Base-by-base conservation (phyloP, 1,139 yeast genomes). In the Yamadazyma spencermartinsiae region DNA sequence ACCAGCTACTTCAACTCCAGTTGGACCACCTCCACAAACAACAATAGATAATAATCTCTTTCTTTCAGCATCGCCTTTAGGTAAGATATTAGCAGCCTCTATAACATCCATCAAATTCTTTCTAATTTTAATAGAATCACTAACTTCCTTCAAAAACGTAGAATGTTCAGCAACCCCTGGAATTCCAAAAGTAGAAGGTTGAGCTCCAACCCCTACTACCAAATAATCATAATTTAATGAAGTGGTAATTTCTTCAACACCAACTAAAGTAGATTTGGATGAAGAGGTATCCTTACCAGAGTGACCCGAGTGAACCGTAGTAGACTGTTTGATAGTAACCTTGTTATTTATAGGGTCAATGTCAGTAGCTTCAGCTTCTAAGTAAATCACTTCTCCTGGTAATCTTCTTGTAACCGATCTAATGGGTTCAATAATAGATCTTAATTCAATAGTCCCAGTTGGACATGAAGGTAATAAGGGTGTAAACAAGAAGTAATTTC, bases 1-100 rank as follows among this genome's bases (percentile, higher is more conserved):
- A 56, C 95, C 97, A 49, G 96, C 96, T 56, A 86, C 86, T 64
- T 89, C 97, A 46, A 89, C 96, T 67, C 97, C 97, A 38, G 96
- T 89, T 58, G 97, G 96, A 46, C 96, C 96, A 61, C 96, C 96
- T 53, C 96, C 96, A 49, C 90, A 94, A 45, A 88, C 92, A 43
- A 88, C 89, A 52, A 89, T 81, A 47, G 83, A 83, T 53, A 88
- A 74, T 52, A 88, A 74, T 61, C 94, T 76, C 69, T 82, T 80
- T 65, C 96, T 80, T 61, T 85, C 92, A 23, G 81, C 81, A 53
- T 84, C 88, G 44, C 78, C 84, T 49, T 74, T 71, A 36, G 90
- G 85, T 59, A 84, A 76, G 55, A 84, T 76, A 48, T 86, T 80
- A 32, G 95, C 95, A 50, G 85, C 82, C 67, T 86, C 54, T 57